Evolutionary conservation across 768 basidiomycete genomes (phyloP).

Genomic region (Leccinum variicolor): DNA sequence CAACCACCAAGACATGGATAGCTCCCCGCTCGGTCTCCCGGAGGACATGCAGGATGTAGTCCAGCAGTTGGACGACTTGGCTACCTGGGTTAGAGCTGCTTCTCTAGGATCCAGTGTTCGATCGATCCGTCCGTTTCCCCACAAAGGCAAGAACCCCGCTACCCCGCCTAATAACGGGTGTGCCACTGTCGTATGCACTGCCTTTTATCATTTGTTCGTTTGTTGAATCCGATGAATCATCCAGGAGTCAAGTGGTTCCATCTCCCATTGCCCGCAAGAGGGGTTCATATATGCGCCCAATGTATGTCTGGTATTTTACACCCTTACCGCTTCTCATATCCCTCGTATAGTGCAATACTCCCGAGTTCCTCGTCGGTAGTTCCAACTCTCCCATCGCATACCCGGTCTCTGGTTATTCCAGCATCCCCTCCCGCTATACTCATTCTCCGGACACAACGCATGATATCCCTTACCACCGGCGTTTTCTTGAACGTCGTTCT

Average conservation of each 20-base stretch:
- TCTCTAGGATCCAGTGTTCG: conserved; percentile 7
- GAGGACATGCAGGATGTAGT: conserved; percentile 27
- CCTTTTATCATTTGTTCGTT: not conserved
- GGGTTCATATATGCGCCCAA: conserved; percentile 29
- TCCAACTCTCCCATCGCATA: conserved; percentile 31
- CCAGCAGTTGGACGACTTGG: conserved; percentile 27
- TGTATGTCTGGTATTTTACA: conserved; percentile 12
- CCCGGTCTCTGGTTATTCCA: conserved; percentile 29
- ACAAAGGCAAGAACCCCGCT: conserved; percentile 5
- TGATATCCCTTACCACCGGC: conserved; percentile 7
- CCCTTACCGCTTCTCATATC: not conserved
- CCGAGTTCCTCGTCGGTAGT: conserved; percentile 32
- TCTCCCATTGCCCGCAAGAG: conserved; percentile 3
- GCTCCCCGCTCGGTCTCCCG: conserved; percentile 17
- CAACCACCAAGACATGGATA: not conserved
- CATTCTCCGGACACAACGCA: not conserved
- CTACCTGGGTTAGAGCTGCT: conserved; percentile 23
- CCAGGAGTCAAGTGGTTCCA: conserved; percentile 8
- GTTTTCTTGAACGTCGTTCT: conserved; percentile 15
- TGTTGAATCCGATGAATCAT: conserved; percentile 3
- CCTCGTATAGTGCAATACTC: conserved; percentile 16
- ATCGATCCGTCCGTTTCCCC: conserved; percentile 1
- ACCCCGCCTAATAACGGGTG: not conserved
- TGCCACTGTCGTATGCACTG: conserved; percentile 12
- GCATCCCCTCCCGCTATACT: conserved; percentile 17